Evolutionary conservation across 805 yeast species (phyloP), one percentile per base, ranked within the genome.

Genomic region (Candida ascalaphidarum): DNA sequence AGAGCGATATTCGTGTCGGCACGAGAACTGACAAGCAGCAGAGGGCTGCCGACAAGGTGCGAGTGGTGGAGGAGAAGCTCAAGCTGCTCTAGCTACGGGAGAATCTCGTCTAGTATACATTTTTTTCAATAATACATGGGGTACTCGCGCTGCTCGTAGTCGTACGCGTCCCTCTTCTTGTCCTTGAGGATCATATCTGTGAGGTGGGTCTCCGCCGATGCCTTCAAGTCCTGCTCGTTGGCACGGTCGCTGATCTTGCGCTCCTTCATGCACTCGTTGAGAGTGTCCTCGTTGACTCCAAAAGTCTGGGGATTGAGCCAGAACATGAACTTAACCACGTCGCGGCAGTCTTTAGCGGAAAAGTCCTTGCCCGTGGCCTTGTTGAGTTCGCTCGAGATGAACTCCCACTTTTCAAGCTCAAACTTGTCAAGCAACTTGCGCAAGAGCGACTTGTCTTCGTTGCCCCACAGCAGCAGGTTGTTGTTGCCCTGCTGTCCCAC

Each of bases 1-100:
- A 86, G 49, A 75, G 84, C 36, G 95, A 85, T 41, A 81, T 85
- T 31, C 64, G 96, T 47, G 77, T 84, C 21, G 95, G 96, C 6
- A 81, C 95, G 3, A 74, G 94, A 57, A 73, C 69, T 23, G 94
- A 82, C 46, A 82, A 81, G 55, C 44, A 45, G 10, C 94, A 82
- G 48, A 63, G 74, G 12, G 83, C 88, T 1, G 70, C 68, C 37
- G 92, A 82, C 38, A 83, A 82, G 48, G 67, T 82, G 21, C 72
- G 72, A 40, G 61, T 71, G 27, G 92, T 82, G 19, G 67, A 73
- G 34, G 55, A 58, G 25, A 79, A 78, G 40, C 34, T 50, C 28
- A 32, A 40, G 34, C n/a, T n/a, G n/a, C 21, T 22, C 11, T 18
- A 12, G 16, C 11, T 7, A 11, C 14, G 11, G n/a, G n/a, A n/a